Evolutionary conservation across 305 asterid species (phyloP), one percentile per base, ranked within the genome.

Genomic region (Lippia alba): DNA sequence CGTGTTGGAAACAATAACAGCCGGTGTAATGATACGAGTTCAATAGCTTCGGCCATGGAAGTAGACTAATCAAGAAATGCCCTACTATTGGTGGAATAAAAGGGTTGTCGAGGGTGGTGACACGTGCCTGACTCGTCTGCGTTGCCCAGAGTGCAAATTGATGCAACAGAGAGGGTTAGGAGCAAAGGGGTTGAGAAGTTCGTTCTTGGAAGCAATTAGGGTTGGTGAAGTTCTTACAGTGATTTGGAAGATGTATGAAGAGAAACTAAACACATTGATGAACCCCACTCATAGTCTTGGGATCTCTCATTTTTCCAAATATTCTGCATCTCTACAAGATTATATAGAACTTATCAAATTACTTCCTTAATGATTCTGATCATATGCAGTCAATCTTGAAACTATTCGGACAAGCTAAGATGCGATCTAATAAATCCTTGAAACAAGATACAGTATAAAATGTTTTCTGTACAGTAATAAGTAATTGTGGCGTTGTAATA

Each of bases 1-100:
- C 11, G 77, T 72, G 5, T 0, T 92, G 74, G 97, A 87, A 54
- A 91, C 93, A 0, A 61, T 82, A 5, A 71, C 66, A 0, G 78
- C 76, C 0, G 97, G 94, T 0, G 89, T 79, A 40, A 61, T 86
- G 86, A 81, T 90, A 56, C 45, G n/a, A n/a, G n/a, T n/a, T n/a
- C n/a, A n/a, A n/a, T 90, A 75, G 84, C 85, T 4, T 90, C 96
- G 96, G 92, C 94, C 6, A 89, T 92, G 96, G 96, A 88, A 67
- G 98, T 96, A 0, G 96, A 89, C 71, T 96, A 92, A 11, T 90
- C 80, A 80, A 64, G 72, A 17, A 74, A 86, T 44, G 87, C 79
- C 0, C 82, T 69, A 81, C 54, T 81, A 11, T 53, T 92, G 82
- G 89, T 81, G 45, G 92, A 92, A 6, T 78, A 74, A 50, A 64